Conservation (phyloP, 805 yeast species). For the Helenozyma baotianmanensis region DNA sequence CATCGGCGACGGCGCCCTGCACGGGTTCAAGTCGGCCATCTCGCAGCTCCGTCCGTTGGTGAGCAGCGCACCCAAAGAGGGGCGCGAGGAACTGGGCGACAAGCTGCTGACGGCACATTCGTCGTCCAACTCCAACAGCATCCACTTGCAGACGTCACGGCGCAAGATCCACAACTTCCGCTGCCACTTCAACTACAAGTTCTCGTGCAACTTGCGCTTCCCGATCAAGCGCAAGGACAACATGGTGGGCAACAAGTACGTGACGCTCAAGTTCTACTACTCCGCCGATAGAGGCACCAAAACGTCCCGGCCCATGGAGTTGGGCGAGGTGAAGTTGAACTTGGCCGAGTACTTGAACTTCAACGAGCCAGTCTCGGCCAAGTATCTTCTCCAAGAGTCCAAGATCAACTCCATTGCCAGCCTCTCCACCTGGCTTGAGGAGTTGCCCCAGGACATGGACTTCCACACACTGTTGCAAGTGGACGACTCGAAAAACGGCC, state of each 20-base stretch:
- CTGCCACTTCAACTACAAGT: conserved; percentile 32
- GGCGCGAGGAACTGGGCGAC: neutral
- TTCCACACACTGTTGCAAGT: conserved; percentile 41
- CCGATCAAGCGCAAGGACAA: conserved; percentile 36
- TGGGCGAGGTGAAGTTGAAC: conserved; percentile 69
- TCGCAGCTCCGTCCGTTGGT: conserved; percentile 13
- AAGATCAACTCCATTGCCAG: conserved; percentile 79
- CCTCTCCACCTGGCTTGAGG: conserved; percentile 50
- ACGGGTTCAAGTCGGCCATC: conserved; percentile 10
- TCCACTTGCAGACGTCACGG: conserved; percentile 27
- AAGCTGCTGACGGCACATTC: conserved; percentile 1
- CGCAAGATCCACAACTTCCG: conserved; percentile 36
- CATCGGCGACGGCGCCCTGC: conserved; percentile 44
- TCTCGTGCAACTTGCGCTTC: conserved; percentile 36
- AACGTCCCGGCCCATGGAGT: conserved; percentile 27
- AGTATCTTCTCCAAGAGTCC: conserved; percentile 70
- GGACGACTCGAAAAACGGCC: conserved; percentile 19
- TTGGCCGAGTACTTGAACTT: conserved; percentile 66
- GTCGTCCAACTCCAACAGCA: conserved; percentile 17
- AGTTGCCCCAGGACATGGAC: conserved; percentile 33
- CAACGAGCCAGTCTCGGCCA: conserved; percentile 46
- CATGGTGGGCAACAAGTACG: conserved; percentile 39
- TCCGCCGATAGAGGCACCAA: conserved; percentile 23
- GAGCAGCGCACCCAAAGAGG: conserved; percentile 4
- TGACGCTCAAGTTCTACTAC: conserved; percentile 35